Conservation (phyloP, 495 filamentous ascomycete genomes). For the Lophium mytilinum region DNA sequence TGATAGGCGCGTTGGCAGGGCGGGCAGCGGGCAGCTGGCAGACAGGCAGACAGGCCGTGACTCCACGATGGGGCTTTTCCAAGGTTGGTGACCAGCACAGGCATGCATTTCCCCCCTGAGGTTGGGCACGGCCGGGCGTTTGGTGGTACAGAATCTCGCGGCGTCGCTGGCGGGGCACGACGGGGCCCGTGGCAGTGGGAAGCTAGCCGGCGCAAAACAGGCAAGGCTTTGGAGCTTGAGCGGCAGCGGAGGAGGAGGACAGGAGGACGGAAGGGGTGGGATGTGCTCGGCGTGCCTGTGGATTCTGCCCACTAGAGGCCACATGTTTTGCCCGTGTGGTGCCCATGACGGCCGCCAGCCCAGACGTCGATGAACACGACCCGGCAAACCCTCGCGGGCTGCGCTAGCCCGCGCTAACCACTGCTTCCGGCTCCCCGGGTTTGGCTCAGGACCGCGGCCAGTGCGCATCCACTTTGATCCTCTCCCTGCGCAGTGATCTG, state of each 20-base stretch:
- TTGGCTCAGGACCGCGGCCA: not conserved
- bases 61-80: not conserved
- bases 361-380: conserved; percentile 6
- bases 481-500: not conserved
- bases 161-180: conserved; percentile 1
- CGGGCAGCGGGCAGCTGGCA: too few species aligned
- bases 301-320: not conserved
- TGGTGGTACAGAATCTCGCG: conserved; percentile 5
- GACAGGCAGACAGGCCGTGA: not conserved
- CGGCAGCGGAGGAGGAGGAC: not conserved
- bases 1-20: too few species aligned
- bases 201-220: not conserved
- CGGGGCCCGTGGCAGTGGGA: conserved; percentile 22
- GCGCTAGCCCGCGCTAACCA: conserved; percentile 12
- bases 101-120: conserved; percentile 15
- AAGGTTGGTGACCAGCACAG: not conserved
- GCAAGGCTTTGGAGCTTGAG: not conserved
- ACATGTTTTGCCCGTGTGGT: not conserved
- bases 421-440: conserved; percentile 8
- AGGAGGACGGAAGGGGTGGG: not conserved
- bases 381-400: conserved; percentile 20
- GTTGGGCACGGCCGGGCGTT: conserved; percentile 16
- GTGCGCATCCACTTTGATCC: too few species aligned
- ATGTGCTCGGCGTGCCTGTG: not conserved
- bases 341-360: too few species aligned